Base-by-base conservation (phyloP, 2,329 filamentous ascomycete species). In the Monilinia polystroma region DNA sequence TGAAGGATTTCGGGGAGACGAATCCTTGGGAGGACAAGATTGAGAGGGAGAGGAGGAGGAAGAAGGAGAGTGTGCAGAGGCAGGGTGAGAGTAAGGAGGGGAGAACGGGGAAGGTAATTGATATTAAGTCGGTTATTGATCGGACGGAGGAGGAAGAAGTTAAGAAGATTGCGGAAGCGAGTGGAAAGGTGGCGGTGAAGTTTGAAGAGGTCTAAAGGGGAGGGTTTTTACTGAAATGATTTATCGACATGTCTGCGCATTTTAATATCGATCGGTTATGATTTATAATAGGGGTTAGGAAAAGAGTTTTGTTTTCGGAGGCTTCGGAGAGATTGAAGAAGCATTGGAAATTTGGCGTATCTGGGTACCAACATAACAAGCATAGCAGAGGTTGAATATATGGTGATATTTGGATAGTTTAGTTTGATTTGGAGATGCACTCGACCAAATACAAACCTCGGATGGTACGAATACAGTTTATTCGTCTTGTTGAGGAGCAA, bases 11-110 rank as follows among this genome's bases (percentile, higher is more conserved):
- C 47, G 64, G 62, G 18, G 70, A 67, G 38, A 68, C 51, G 58
- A 71, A 70, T 64, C 67, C 68, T 4, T 72, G 69, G 70, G 67
- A 66, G 43, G 70, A 72, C 45, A 62, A 67, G 38, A 69, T 71
- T 32, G 52, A 68, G 54, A 67, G 67, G 32, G 67, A 71, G 66
- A 69, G 57, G 49, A 59, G 58, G n/a, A 62, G 58, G 35, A 26
- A 66, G 47, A 47, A 11, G 32, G 45, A 63, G 54, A 45, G 51
- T 35, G 53, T 29, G 7, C 63, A 64, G 52, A 26, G 16, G 20
- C 51, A 47, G 29, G 63, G 41, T 1, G 53, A 64, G 63, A 29
- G 57, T 29, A 68, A 45, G 59, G 29, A 68, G 63, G 41, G 62
- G 35, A 51, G 66, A 62, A 26, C 26, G 7, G 51, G 63, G 0